Base-by-base conservation (phyloP, 345 rosid genomes). In the Carallia pectinifolia region DNA sequence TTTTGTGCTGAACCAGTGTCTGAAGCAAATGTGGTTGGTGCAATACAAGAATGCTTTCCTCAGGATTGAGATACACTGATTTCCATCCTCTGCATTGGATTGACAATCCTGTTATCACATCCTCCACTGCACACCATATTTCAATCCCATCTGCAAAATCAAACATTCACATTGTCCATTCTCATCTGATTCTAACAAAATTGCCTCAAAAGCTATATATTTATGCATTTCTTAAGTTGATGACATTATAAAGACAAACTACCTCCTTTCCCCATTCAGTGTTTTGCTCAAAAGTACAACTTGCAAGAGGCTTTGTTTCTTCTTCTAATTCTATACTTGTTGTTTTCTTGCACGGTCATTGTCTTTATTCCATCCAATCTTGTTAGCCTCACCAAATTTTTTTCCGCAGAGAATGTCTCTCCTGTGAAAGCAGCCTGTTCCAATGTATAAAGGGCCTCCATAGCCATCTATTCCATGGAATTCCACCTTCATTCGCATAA, bases 391-490 rank as follows among this genome's bases (percentile, higher is more conserved):
- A 37, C 38, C 69, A 55, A 70, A 68, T 47, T 72, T 71, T 73
- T 72, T 80, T 50, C 97, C 91, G 38, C 85, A 78, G 0, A 93
- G 84, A 59, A 66, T 76, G 66, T 88, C 91, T 82, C 98, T 85
- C 78, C 95, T 84, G 74, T 91, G 97, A 72, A 93, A 84, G 75
- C 96, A 89, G 59, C 97, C 92, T 17, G 84, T 91, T 71, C 97
- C 96, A 58, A 87, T 3, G 65, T 85, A 93, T 0, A 81, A 31
- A 39, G 86, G 87, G 0, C 98, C 94, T 58, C 92, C 98, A 74
- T 67, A 70, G 58, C 92, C 94, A 80, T 93, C 94, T 64, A 77
- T 4, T 33, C 96, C 88, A 60, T 69, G 79, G 53, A 90, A 83
- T 47, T 90, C 92, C 56, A 90, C 81, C 97, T 90, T 74, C 58